These are phyloP conservation scores for Staphylotrichum tortipilum DNA, from an alignment of 495 filamentous ascomycete genomes.

Conservation along the genomic window DNA sequence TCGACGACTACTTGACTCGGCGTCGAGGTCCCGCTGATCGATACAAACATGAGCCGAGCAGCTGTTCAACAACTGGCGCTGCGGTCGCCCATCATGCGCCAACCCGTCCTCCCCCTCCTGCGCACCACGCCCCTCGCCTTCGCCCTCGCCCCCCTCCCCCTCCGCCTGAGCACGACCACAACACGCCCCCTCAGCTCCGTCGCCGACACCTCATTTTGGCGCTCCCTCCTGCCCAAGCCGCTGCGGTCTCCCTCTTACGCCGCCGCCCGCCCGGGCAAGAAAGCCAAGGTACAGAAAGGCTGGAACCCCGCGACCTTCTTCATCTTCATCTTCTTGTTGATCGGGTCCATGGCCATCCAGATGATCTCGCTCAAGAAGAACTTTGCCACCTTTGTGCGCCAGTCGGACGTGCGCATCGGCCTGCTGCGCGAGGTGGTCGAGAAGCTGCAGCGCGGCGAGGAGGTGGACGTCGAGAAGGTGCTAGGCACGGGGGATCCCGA, in stretches of 20 bases:
- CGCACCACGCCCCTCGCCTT: not conserved
- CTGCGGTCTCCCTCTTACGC: conserved; percentile 22
- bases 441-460: conserved; percentile 71
- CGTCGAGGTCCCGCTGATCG: too few species aligned
- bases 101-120: not conserved
- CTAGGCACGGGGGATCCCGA: conserved; percentile 71
- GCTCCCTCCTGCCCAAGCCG: conserved; percentile 51
- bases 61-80: conserved; percentile 5
- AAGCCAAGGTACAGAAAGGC: conserved; percentile 45
- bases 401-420: conserved; percentile 68
- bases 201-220: conserved; percentile 60
- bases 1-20: too few species aligned
- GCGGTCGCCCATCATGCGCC: conserved; percentile 2
- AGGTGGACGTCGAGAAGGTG: conserved; percentile 78
- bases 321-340: conserved; percentile 82
- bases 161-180: too few species aligned
- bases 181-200: conserved; percentile 19
- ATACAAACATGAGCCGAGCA: conserved; percentile 10
- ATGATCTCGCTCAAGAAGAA: conserved; percentile 75
- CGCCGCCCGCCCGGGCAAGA: conserved; percentile 2
- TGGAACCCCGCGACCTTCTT: conserved; percentile 94
- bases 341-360: conserved; percentile 90
- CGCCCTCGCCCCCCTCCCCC: too few species aligned
- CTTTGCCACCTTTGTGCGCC: conserved; percentile 59
- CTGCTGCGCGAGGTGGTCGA: conserved; percentile 76